Evolutionary conservation across 352 stramenopile genomes (phyloP).

Genomic region (Globisporangium cederbergense): DNA sequence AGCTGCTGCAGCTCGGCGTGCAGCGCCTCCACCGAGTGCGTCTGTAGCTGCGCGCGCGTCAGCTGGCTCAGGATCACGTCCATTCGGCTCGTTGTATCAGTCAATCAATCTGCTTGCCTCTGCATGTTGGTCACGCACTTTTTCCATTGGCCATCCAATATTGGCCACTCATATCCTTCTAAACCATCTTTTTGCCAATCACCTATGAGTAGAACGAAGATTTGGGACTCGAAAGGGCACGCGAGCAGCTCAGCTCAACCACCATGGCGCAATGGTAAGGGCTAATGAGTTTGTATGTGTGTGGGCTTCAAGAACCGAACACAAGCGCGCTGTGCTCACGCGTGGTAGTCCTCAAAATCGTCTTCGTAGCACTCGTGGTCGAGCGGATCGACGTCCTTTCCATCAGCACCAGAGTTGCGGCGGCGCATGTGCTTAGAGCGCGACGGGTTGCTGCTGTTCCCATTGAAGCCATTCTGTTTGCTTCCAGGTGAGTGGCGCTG

Average conservation of each 20-base stretch:
- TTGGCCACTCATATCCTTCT: not conserved
- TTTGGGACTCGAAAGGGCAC: not conserved
- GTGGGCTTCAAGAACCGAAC: no score
- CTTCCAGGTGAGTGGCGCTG: constrained; percentile 1
- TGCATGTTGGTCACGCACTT: not conserved
- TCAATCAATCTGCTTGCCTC: no score
- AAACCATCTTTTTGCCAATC: not conserved
- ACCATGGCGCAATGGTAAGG: no score
- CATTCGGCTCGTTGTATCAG: not conserved
- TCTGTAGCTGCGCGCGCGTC: constrained; percentile 4
- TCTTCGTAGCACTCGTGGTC: constrained; percentile 74
- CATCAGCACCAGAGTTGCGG: constrained; percentile 9
- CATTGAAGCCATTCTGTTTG: constrained; percentile 10
- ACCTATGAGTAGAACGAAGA: not conserved
- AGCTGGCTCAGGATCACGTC: constrained; percentile 16
- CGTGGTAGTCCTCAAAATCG: constrained; percentile 71
- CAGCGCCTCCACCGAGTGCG: constrained; percentile 8
- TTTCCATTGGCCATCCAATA: constrained; percentile 6
- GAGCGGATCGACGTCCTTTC: constrained; percentile 27
- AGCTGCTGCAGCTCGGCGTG: constrained; percentile 11
- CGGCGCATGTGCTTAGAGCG: constrained; percentile 6
- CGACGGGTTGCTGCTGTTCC: not conserved
- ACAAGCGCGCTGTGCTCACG: constrained; percentile 3
- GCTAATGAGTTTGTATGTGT: no score
- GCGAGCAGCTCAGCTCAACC: not conserved